Evolutionary conservation across 345 rosid genomes (phyloP).

Genomic region (Hibiscus trionum): DNA sequence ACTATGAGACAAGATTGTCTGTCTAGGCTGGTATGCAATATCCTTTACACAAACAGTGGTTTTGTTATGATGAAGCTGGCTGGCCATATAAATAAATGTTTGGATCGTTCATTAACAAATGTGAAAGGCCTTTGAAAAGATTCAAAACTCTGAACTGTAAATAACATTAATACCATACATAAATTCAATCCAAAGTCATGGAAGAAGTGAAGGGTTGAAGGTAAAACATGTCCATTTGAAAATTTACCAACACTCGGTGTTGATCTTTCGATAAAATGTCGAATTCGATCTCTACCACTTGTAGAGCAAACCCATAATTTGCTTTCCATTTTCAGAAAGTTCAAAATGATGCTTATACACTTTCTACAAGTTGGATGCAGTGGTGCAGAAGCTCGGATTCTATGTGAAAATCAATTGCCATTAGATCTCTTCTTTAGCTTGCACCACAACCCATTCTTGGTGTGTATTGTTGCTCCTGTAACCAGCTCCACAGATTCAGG

Average conservation of each 20-base stretch:
- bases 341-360: not conserved
- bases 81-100: not conserved
- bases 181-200: not conserved
- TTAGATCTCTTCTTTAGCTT: constrained; percentile 54
- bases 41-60: not conserved
- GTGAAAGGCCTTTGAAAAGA: no score
- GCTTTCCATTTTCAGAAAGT: not conserved
- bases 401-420: not conserved
- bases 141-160: no score
- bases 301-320: not conserved
- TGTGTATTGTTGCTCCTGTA: constrained; percentile 86
- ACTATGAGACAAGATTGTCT: constrained; percentile 26
- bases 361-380: not conserved
- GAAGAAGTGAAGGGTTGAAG: not conserved
- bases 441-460: constrained; percentile 84
- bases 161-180: no score
- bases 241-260: not conserved
- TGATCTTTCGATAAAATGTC: not conserved
- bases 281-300: not conserved
- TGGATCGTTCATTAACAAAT: not conserved
- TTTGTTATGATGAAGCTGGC: not conserved
- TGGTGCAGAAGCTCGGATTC: not conserved
- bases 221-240: not conserved
- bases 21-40: no score
- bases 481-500: constrained; percentile 75